Evolutionary conservation across 768 basidiomycete genomes (phyloP).

Genomic region (Leccinum boreale): DNA sequence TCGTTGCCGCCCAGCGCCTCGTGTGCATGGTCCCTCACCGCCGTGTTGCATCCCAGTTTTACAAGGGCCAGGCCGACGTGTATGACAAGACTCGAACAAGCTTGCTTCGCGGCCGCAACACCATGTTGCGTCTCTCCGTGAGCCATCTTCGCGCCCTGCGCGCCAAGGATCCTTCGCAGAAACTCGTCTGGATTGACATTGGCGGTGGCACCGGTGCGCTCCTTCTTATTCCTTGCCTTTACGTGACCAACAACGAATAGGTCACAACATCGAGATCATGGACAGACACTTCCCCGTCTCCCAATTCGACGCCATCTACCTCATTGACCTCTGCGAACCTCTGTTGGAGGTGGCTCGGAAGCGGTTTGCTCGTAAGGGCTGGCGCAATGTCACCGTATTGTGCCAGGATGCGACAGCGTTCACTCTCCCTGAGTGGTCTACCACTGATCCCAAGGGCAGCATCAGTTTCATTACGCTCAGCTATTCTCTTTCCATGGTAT

Average conservation of each 20-base stretch:
- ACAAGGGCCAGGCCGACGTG: conserved; percentile 64
- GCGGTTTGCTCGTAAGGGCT: conserved; percentile 62
- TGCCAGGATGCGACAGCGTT: conserved; percentile 74
- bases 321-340: conserved; percentile 71
- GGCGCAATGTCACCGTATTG: conserved; percentile 69
- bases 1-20: not conserved
- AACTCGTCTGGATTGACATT: conserved; percentile 74
- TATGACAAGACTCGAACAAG: conserved; percentile 65
- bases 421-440: conserved; percentile 55
- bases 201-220: conserved; percentile 65
- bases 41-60: conserved; percentile 41
- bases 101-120: conserved; percentile 65
- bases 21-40: not conserved
- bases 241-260: not conserved
- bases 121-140: conserved; percentile 67
- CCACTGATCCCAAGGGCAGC: conserved; percentile 50
- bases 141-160: conserved; percentile 54
- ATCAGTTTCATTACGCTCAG: conserved; percentile 53
- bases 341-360: conserved; percentile 68
- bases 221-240: not conserved
- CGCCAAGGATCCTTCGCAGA: conserved; percentile 37
- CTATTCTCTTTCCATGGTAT: conserved; percentile 56
- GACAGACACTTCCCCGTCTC: conserved; percentile 54
- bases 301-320: conserved; percentile 64
- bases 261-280: conserved; percentile 72